Conservation (phyloP, 2,329 filamentous ascomycete species). For the Fusarium proliferatum region DNA sequence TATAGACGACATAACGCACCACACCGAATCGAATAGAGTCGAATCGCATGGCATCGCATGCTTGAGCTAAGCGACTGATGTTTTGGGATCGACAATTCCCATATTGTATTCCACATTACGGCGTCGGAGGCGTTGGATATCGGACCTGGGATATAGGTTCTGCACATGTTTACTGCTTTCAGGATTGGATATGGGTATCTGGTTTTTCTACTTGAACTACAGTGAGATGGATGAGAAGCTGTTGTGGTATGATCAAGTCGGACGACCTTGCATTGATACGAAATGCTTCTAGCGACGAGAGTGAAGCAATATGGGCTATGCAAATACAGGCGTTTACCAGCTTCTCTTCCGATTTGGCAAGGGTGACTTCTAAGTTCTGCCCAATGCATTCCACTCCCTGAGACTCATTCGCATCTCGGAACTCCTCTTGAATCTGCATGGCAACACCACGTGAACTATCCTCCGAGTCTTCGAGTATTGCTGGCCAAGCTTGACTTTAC, state of each 20-base stretch:
- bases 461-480: background rate
- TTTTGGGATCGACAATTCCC: constrained; percentile 2
- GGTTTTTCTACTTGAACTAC: background rate
- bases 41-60: constrained; percentile 13
- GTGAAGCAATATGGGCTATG: background rate
- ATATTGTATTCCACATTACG: constrained; percentile 37
- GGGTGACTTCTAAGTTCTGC: background rate
- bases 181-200: background rate
- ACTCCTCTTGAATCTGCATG: background rate
- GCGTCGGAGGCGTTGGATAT: constrained; percentile 38
- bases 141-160: constrained; percentile 33
- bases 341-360: background rate
- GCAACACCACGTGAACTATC: background rate
- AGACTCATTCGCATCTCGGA: background rate
- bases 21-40: background rate
- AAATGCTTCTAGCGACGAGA: background rate
- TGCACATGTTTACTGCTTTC: constrained; percentile 21
- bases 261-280: constrained; percentile 2
- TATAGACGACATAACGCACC: constrained; percentile 26
- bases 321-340: background rate
- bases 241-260: background rate
- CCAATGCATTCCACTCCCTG: background rate
- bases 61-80: background rate
- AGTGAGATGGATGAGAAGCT: background rate
- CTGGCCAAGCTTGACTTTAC: background rate